Evolutionary conservation across 129 eudicot species (phyloP), one percentile per base, ranked within the genome.

Genomic region (Flaveria robusta): DNA sequence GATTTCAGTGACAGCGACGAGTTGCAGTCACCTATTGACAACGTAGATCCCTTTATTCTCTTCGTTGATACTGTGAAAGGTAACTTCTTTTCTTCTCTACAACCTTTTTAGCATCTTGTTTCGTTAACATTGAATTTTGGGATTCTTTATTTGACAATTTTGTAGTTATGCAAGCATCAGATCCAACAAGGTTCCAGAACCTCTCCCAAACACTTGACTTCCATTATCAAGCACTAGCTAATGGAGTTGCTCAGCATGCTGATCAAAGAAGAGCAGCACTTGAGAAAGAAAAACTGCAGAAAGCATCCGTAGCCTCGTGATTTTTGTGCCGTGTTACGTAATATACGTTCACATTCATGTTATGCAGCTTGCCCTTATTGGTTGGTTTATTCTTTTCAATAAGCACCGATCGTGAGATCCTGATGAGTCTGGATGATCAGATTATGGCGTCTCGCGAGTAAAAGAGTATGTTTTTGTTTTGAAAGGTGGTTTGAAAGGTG

Each of bases 211-310:
- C 91, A 7, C 96, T 93, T 1, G 98, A 93, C 69, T 88, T 88
- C 64, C 95, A 70, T 73, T 85, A 85, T 78, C 98, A 93, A 67
- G 90, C 97, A 52, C 83, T 88, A n/a, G 98, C 98, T 52, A 88
- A 90, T 74, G 96, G 92, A 43, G 87, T 93, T 82, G 96, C 96
- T 66, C 89, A 81, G 84, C 98, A 93, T 81, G 98, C 98, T 83
- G 97, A 86, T 41, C 92, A 79, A 62, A 90, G 98, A 81, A 77
- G 89, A 84, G 86, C 72, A 16, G 96, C 79, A 22, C 88, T 90
- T 19, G 96, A 90, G 88, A 93, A 93, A 76, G 91, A 88, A 80
- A 93, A 88, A 80, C 29, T 85, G 77, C 92, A 85, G 60, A 93
- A 93, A 64, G 89, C 87, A 18, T 54, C 83, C 5, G 77, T 85